Base-by-base conservation (phyloP, 257 asterid species). In the Solanum arcanum region DNA sequence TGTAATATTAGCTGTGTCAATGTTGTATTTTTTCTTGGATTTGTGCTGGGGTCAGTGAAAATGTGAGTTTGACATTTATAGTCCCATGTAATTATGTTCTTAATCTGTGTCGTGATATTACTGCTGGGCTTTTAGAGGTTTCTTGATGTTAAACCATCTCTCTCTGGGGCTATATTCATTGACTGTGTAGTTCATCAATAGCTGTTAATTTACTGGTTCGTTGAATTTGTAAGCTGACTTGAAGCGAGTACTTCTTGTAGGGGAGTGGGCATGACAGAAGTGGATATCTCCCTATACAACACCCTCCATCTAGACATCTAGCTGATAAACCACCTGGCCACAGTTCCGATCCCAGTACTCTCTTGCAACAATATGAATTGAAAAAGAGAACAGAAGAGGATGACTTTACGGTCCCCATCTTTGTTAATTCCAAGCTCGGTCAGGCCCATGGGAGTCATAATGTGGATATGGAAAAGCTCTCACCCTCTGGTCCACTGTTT, bases 321-420 rank as follows among this genome's bases (percentile, higher is more conserved):
- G 60, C 91, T 12, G 97, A 94, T 88, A 93, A 91, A 86, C 90
- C 89, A n/a, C 81, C 84, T 83, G 66, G 87, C 66, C 90, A 64
- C 49, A 89, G 87, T 81, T 88, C 92, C 7, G 91, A 91, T 87
- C 68, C 89, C 74, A 89, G 82, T 87, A 49, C 88, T 31, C 92
- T 92, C 44, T 66, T 70, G 84, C 59, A 89, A 73, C 92, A 90
- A 86, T 89, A 35, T 35, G 93, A 91, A 88, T 91, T 84, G 87
- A 88, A 90, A 86, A 92, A 91, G 90, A 92, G 87, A 52, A 86
- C 59, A 35, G 94, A 93, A 47, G 98, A 95, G 76, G 98, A 95
- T 90, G 98, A 96, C 86, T 94, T 93, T 83, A 90, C 89, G 74
- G 98, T 96, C 87, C 99, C 99, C 23, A 88, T 92, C 77, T 91